Base-by-base conservation (phyloP, 768 basidiomycete species). In the Kwoniella dejecticola region DNA sequence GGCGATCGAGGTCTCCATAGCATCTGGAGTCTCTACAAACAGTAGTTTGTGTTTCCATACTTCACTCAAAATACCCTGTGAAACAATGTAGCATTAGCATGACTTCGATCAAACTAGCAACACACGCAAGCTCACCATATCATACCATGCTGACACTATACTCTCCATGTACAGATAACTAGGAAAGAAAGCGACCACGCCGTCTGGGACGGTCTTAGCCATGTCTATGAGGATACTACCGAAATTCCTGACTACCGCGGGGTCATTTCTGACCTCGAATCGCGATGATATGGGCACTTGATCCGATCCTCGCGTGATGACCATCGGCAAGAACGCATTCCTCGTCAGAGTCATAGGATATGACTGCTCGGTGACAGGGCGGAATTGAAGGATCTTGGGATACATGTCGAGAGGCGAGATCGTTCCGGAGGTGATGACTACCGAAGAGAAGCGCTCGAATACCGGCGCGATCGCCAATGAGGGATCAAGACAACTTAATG, bases 141-240 rank as follows among this genome's bases (percentile, higher is more conserved):
- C 96, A 75, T 98, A 97, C 96, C 96, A 99, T n/a, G 96, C 96
- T 1, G 93, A 92, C 11, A 98, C 96, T 61, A 99, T 99, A 23
- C 91, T 93, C 79, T 99, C 96, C 96, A 99, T 99, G 79, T 99
- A 99, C 13, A 99, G 86, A 81, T 99, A 99, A 80, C 90, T 92
- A 19, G 96, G 96, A 80, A 99, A 99, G 84, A 99, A 99, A 3
- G 93, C 94, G 19, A 98, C 96, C 63, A 99, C 90, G 12, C 96
- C 96, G 79, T 99, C 96, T 7, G 96, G 96, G 1, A 99, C 94
- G 55, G 90, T 91, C 77, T 94, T 94, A 81, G 90, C 91, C 82
- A 96, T 98, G 79, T 99, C 96, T 64, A 98, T 86, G 38, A 99
- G 86, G 79, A 99, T 96, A 74, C 89, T 96, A 23, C 96, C 96